Evolutionary conservation across 2,329 filamentous ascomycete genomes (phyloP).

Genomic region (Paecilomyces sp.): DNA sequence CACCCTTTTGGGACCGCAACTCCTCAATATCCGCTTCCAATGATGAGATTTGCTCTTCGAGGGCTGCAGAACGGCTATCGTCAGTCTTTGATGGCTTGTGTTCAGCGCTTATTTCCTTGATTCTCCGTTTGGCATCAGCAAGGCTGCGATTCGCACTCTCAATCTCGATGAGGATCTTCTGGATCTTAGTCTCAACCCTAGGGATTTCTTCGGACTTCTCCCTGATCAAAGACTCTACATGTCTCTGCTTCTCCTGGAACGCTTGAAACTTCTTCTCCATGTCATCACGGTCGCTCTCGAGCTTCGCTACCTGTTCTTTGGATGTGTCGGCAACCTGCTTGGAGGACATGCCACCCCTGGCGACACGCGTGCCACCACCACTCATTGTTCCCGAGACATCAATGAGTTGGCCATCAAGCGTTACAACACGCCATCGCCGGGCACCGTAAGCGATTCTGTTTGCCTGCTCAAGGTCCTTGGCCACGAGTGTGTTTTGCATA

Average conservation of each 20-base stretch:
- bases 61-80: constrained; percentile 60
- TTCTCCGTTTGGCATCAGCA: constrained; percentile 72
- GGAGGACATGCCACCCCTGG: constrained; percentile 92
- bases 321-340: constrained; percentile 82
- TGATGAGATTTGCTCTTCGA: constrained; percentile 71
- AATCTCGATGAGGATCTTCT: constrained; percentile 82
- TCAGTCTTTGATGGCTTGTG: constrained; percentile 76
- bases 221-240: constrained; percentile 67
- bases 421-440: constrained; percentile 92
- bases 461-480: constrained; percentile 85
- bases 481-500: constrained; percentile 90
- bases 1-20: constrained; percentile 76
- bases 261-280: constrained; percentile 76
- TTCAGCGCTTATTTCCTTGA: constrained; percentile 76
- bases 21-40: constrained; percentile 73
- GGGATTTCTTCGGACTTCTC: constrained; percentile 73
- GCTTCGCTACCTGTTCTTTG: constrained; percentile 79
- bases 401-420: constrained; percentile 88
- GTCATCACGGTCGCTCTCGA: constrained; percentile 78
- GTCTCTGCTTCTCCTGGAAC: constrained; percentile 76
- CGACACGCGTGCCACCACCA: constrained; percentile 84
- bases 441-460: constrained; percentile 95
- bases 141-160: constrained; percentile 82
- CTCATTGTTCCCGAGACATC: constrained; percentile 99
- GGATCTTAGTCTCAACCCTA: constrained; percentile 77